These are phyloP conservation scores for Microbotryomycetes sp. DNA, from an alignment of 1,284 basidiomycete species.

Conservation along the genomic window DNA sequence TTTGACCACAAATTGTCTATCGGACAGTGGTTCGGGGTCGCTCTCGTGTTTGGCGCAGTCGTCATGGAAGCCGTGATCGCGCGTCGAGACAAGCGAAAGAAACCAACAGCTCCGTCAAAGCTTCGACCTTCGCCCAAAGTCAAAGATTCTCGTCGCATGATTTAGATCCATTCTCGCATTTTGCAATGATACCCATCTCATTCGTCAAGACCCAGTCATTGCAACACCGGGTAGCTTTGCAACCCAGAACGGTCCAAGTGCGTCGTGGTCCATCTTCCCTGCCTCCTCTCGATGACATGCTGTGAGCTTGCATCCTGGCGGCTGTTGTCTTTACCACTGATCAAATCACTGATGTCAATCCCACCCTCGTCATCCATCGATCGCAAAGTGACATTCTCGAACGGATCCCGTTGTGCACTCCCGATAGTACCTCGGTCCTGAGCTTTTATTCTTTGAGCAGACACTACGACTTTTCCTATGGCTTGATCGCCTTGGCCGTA, in stretches of 20 bases:
- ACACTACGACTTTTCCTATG: neutral
- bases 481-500: neutral
- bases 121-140: neutral
- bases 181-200: neutral
- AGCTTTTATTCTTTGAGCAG: no score
- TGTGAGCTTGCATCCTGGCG: no score
- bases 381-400: neutral
- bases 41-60: conserved; percentile 63
- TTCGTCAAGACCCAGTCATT: neutral
- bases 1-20: conserved; percentile 77
- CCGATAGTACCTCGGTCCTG: no score
- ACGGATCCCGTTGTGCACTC: neutral
- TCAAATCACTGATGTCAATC: neutral
- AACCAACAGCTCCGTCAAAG: neutral
- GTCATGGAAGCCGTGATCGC: conserved; percentile 16
- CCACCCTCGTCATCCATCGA: neutral
- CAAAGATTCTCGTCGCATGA: neutral
- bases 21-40: conserved; percentile 88
- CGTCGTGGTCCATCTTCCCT: neutral
- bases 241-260: neutral
- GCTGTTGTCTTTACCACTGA: no score
- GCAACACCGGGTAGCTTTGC: neutral
- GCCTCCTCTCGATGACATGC: neutral
- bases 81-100: neutral
- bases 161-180: neutral